Evolutionary conservation across 176 grass and related monocot genomes (phyloP).

Genomic region (Cenchrus americanus): DNA sequence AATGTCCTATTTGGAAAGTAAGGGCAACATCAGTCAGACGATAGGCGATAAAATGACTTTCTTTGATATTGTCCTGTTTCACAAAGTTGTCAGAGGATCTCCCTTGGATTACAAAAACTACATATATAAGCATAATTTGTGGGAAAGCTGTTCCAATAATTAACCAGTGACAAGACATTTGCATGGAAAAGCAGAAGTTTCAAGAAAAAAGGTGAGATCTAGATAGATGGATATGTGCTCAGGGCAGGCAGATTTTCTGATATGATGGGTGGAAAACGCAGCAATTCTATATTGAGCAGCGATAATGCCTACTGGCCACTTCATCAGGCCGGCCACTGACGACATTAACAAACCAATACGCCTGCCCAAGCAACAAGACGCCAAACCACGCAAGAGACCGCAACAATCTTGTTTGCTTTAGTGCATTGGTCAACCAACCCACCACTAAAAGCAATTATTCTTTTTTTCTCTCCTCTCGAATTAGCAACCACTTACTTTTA

Average conservation of each 20-base stretch:
- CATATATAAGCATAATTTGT: background rate
- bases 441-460: background rate
- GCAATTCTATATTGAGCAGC: constrained; percentile 7
- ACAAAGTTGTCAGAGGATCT: background rate
- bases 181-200: background rate
- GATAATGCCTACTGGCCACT: background rate
- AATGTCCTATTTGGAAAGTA: background rate
- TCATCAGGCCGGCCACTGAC: constrained; percentile 22
- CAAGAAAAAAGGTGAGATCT: background rate
- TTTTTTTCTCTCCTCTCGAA: background rate
- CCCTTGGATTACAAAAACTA: background rate
- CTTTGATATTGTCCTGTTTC: background rate
- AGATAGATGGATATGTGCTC: background rate
- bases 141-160: constrained; percentile 34
- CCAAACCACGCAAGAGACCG: background rate
- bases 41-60: background rate
- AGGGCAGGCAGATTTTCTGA: background rate
- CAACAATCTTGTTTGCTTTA: background rate
- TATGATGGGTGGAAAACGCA: background rate
- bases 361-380: background rate
- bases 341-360: background rate
- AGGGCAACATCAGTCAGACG: background rate
- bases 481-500: background rate
- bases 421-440: constrained; percentile 26
- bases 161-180: constrained; percentile 12